Evolutionary conservation across 2,329 filamentous ascomycete genomes (phyloP).

Genomic region (Colletotrichum abscissum): DNA sequence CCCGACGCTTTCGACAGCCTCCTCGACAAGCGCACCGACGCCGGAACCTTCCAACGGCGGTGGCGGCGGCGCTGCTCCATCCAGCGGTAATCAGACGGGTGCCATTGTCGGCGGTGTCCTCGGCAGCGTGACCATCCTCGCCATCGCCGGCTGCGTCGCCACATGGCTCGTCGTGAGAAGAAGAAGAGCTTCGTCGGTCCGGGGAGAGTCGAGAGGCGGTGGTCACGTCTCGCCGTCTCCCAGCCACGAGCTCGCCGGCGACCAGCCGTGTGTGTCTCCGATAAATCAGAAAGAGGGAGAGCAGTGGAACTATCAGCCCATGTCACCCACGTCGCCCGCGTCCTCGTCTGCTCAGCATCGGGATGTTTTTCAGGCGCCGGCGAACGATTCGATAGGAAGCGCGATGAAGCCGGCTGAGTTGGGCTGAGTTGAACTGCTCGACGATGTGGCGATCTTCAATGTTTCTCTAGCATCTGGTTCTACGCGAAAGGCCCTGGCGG

Average conservation of each 20-base stretch:
- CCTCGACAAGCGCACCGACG: not conserved
- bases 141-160: conserved; percentile 1
- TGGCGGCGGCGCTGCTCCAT: not conserved
- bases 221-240: not conserved
- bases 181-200: not conserved
- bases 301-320: not conserved
- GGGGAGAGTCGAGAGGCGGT: not conserved
- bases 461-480: not conserved
- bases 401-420: conserved; percentile 22
- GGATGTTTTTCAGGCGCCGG: not conserved
- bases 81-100: not conserved
- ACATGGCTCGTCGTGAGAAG: conserved; percentile 10
- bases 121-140: conserved; percentile 8
- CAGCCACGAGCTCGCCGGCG: not conserved
- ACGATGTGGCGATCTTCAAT: not conserved
- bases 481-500: not conserved
- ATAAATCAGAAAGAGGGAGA: not conserved
- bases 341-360: not conserved
- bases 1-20: not conserved
- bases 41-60: not conserved
- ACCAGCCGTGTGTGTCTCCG: not conserved
- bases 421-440: not conserved
- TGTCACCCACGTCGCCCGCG: not conserved
- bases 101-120: conserved; percentile 24
- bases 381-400: not conserved